Conservation (phyloP, 1,284 basidiomycete species). For the Heterobasidion annosum region DNA sequence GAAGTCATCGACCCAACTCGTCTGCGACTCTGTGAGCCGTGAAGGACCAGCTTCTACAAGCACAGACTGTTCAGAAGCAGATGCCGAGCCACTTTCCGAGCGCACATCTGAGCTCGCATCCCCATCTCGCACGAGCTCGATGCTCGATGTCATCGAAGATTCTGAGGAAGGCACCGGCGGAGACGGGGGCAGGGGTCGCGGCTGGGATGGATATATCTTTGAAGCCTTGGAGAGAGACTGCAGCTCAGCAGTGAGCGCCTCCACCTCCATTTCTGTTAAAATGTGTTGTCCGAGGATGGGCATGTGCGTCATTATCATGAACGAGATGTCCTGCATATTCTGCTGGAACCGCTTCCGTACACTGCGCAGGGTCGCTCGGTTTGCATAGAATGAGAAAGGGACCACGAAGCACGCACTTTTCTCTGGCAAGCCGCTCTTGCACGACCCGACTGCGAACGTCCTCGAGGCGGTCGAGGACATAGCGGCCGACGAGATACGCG, state of each 20-base stretch:
- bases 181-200: conserved; percentile 1
- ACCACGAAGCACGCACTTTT: conserved; percentile 48
- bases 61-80: conserved; percentile 19
- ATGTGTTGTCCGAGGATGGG: conserved; percentile 72
- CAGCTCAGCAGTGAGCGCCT: conserved; percentile 67
- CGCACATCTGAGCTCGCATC: conserved; percentile 26
- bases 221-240: conserved; percentile 34
- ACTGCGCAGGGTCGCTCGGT: conserved; percentile 26
- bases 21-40: conserved; percentile 24
- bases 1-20: conserved; percentile 48
- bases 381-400: conserved; percentile 1
- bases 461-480: conserved; percentile 57
- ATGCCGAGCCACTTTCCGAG: conserved; percentile 42
- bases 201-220: neutral
- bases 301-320: conserved; percentile 73
- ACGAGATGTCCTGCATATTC: conserved; percentile 77
- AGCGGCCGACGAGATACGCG: conserved; percentile 59
- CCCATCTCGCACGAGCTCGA: conserved; percentile 29
- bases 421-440: conserved; percentile 57
- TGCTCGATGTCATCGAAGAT: conserved; percentile 35
- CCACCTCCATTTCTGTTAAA: conserved; percentile 75
- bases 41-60: conserved; percentile 7
- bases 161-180: conserved; percentile 17
- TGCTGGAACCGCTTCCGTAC: conserved; percentile 72
- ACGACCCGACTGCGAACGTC: conserved; percentile 64